phyloP scores from a whole-genome alignment of 1,139 yeast species.

The Geotrichum bryndzae region DNA sequence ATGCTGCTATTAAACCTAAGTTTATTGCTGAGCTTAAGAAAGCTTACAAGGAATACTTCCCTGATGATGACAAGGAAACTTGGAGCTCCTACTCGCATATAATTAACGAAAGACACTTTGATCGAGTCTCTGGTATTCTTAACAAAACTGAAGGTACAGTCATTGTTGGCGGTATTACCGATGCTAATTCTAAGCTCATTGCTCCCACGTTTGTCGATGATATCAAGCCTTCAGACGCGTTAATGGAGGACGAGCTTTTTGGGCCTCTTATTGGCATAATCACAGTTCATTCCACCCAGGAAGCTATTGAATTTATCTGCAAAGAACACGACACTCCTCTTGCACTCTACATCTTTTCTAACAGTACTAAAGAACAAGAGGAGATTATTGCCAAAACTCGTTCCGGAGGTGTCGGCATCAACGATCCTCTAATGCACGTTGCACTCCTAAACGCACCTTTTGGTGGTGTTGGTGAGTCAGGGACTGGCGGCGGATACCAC shows the following conservation, averaged over 20 bases:
- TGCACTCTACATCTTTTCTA: slow-evolving; percentile 71
- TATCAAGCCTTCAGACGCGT: slow-evolving; percentile 58
- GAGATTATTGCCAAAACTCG: slow-evolving; percentile 50
- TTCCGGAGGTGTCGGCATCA: slow-evolving; percentile 68
- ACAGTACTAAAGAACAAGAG: slow-evolving; percentile 47
- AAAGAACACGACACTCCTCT: slow-evolving; percentile 74
- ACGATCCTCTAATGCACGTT: slow-evolving; percentile 70
- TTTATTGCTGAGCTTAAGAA: slow-evolving; percentile 45
- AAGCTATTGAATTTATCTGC: slow-evolving; percentile 46
- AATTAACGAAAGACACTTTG: slow-evolving; percentile 54
- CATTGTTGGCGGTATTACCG: slow-evolving; percentile 49
- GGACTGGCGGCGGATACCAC: slow-evolving; percentile 63
- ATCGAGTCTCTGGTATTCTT: slow-evolving; percentile 45
- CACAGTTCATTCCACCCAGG: slow-evolving; percentile 46
- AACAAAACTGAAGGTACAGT: slow-evolving; percentile 53
- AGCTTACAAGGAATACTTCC: slow-evolving; percentile 46
- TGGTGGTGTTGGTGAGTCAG: slow-evolving; percentile 88
- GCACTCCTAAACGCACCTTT: slow-evolving; percentile 73
- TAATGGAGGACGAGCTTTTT: slow-evolving; percentile 74
- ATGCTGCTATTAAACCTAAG: slow-evolving; percentile 49
- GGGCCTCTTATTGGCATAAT: slow-evolving; percentile 82
- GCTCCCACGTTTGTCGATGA: slow-evolving; percentile 70
- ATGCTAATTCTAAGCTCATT: slow-evolving; percentile 44
- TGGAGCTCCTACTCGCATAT: slow-evolving; percentile 51
- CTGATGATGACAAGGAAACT: slow-evolving; percentile 35